Conservation (phyloP, 2,329 filamentous ascomycete species). For the Paramyrothecium roridum region DNA sequence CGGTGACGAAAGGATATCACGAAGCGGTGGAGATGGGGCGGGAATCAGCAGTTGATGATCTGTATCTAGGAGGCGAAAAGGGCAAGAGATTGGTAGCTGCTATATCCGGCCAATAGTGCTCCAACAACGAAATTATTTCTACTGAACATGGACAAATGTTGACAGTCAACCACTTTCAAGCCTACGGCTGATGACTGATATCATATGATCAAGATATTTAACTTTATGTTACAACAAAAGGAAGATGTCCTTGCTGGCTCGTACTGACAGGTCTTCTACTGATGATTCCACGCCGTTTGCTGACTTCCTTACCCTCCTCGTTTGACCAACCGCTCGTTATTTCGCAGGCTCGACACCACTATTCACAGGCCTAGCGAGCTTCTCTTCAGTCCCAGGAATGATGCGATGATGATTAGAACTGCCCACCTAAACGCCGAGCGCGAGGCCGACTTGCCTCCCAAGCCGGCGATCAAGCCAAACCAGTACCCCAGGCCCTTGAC, state of each 20-base stretch:
- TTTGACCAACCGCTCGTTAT: neutral
- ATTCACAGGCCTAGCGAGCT: conserved; percentile 26
- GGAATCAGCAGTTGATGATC: conserved; percentile 54
- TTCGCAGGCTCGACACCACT: conserved; percentile 5
- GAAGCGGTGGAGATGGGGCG: conserved; percentile 74
- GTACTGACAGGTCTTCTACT: too few species aligned
- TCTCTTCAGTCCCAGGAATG: conserved; percentile 30
- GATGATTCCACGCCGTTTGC: too few species aligned
- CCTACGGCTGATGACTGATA: too few species aligned
- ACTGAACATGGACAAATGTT: neutral
- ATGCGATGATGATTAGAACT: conserved; percentile 35
- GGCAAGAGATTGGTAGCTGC: conserved; percentile 48
- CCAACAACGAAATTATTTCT: neutral
- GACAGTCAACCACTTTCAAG: too few species aligned
- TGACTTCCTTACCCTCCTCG: too few species aligned
- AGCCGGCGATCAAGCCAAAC: conserved; percentile 44
- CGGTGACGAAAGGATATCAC: conserved; percentile 77
- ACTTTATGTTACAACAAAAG: too few species aligned
- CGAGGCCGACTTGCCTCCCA: conserved; percentile 48
- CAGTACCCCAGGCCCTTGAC: conserved; percentile 53
- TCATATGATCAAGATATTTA: too few species aligned
- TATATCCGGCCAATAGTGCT: conserved; percentile 20
- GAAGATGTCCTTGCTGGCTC: too few species aligned
- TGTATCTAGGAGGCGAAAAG: conserved; percentile 58
- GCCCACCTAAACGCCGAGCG: conserved; percentile 51